Percentiles rank a stretch among this genome's conserved stretches.
phyloP scores from a whole-genome alignment of 768 basidiomycete species.

The Hypholoma fasciculare region DNA sequence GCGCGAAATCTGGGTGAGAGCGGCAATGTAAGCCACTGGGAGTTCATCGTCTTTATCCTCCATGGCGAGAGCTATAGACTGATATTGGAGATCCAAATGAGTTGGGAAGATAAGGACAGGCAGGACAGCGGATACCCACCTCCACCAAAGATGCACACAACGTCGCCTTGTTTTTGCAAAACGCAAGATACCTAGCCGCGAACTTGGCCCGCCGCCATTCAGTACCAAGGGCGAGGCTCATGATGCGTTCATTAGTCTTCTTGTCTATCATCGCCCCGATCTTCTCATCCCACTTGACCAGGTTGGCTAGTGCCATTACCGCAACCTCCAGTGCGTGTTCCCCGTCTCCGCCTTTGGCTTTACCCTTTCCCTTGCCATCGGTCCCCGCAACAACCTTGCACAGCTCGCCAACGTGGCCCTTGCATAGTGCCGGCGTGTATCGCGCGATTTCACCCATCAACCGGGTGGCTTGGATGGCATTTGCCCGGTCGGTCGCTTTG shows the following conservation, averaged over 20 bases:
- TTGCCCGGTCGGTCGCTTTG: slow-evolving; percentile 31
- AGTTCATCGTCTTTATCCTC: slow-evolving; percentile 46
- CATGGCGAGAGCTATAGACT: slow-evolving; percentile 64
- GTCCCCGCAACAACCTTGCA: slow-evolving; percentile 71
- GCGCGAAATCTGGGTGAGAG: slow-evolving; percentile 72
- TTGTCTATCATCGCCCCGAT: slow-evolving; percentile 57
- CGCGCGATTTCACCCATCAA: slow-evolving; percentile 70
- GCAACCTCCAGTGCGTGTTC: slow-evolving; percentile 55
- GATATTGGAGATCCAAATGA: neutral
- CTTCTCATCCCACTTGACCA: slow-evolving; percentile 59
- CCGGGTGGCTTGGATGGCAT: slow-evolving; percentile 48
- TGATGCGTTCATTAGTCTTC: slow-evolving; percentile 64
- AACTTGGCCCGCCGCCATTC: slow-evolving; percentile 80
- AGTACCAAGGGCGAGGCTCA: slow-evolving; percentile 56
- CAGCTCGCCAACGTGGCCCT: slow-evolving; percentile 75
- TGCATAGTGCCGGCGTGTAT: slow-evolving; percentile 70
- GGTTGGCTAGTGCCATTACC: slow-evolving; percentile 75
- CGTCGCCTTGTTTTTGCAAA: slow-evolving; percentile 51
- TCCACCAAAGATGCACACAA: slow-evolving; percentile 59
- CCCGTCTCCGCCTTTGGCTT: slow-evolving; percentile 20
- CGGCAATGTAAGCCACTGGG: slow-evolving; percentile 62
- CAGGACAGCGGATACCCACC: slow-evolving; percentile 38
- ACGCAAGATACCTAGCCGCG: slow-evolving; percentile 73
- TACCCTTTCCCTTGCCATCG: slow-evolving; percentile 30
- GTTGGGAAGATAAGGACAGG: neutral